Evolutionary conservation across 768 basidiomycete genomes (phyloP), one percentile per base, ranked within the genome.

Genomic region (Mycena rosella): DNA sequence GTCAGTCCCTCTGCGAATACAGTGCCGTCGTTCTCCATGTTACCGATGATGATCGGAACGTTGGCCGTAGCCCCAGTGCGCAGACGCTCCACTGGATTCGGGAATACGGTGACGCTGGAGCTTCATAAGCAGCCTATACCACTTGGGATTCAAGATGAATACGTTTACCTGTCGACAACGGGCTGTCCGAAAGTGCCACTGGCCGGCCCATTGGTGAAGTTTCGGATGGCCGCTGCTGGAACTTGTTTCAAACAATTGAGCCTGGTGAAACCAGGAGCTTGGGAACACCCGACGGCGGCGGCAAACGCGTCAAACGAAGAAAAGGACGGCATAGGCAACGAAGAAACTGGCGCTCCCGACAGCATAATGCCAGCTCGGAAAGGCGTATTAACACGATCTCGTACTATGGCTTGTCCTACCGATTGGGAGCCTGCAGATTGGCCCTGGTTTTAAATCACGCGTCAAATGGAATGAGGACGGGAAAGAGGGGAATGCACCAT

Each of bases 231-330:
- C 48, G 56, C 29, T 0, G 71, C 72, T 14, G 76, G 70, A 7
- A 77, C 66, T 9, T 44, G 48, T 30, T 66, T 70, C 36, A 76
- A 58, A 61, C 75, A 76, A 10, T 54, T 15, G 26, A 75, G 57
- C n/a, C 75, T 60, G 22, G 17, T 24, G 1, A 57, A 13, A 1
- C 75, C 75, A 3, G 75, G 67, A 9, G 68, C 3, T 49, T 74
- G 63, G 10, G 38, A 32, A 40, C 75, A 76, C 32, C 68, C 68
- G 14, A 65, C 49, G 1, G 48, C 67, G 22, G 6, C 27, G 4
- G 73, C 62, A 15, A 73, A 26, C 2, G 17, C 47, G 34, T 65
- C 34, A 45, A 69, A 69, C 3, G 63, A 44, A 2, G 30, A 17
- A 44, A 55, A 69, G 5, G 45, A 45, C 5, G 63, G 57, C 1